Evolutionary conservation across 1,284 basidiomycete genomes (phyloP).

Genomic region (Taiwanofungus camphoratus): DNA sequence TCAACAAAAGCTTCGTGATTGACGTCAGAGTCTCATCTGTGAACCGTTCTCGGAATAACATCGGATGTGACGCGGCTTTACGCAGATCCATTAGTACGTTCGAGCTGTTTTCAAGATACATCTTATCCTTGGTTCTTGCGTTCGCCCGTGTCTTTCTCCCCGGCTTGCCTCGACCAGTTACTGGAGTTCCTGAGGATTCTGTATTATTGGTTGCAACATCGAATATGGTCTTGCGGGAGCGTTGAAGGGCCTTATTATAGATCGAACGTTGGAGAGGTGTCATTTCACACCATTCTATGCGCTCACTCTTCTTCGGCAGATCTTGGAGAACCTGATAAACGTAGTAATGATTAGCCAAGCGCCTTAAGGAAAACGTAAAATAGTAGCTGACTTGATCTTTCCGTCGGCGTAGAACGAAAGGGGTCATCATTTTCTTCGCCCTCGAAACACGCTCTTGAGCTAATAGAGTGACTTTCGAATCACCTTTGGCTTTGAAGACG

Average conservation of each 20-base stretch:
- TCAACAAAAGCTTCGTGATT: conserved; percentile 81
- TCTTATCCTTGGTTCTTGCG: conserved; percentile 54
- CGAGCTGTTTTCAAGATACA: conserved; percentile 72
- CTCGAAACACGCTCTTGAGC: conserved; percentile 88
- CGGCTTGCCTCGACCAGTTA: conserved; percentile 30
- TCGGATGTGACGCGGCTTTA: conserved; percentile 94
- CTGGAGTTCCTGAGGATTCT: conserved; percentile 30
- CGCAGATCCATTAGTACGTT: conserved; percentile 95
- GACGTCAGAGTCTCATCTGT: conserved; percentile 70
- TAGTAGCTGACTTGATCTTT: conserved; percentile 73
- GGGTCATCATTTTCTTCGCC: conserved; percentile 99
- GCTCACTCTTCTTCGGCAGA: conserved; percentile 88
- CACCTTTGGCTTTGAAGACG: conserved; percentile 95
- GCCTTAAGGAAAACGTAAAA: neutral
- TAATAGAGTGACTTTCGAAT: conserved; percentile 80
- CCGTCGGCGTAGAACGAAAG: conserved; percentile 92
- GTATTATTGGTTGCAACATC: conserved; percentile 41
- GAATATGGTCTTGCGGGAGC: conserved; percentile 78
- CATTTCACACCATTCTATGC: conserved; percentile 94
- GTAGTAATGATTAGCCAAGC: neutral
- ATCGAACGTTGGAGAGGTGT: conserved; percentile 78
- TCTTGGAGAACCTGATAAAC: conserved; percentile 77
- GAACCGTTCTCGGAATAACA: conserved; percentile 88
- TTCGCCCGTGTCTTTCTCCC: conserved; percentile 45
- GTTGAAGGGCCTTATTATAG: conserved; percentile 81